phyloP scores from a whole-genome alignment of 768 basidiomycete species.

The Leccinellum albellum region DNA sequence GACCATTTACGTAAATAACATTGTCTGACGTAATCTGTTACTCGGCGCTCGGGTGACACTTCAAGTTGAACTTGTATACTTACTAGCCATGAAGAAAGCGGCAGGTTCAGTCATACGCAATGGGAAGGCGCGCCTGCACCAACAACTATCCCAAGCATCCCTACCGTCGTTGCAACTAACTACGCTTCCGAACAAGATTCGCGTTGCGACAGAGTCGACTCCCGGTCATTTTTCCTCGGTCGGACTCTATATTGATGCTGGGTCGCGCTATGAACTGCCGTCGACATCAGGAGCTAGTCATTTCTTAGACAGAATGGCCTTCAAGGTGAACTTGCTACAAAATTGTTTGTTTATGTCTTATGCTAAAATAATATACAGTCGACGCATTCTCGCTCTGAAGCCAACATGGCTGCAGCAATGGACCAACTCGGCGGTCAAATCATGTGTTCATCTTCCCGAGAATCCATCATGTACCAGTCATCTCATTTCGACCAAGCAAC shows the following conservation, averaged over 20 bases:
- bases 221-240: slow-evolving; percentile 94
- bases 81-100: slow-evolving; percentile 39
- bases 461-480: slow-evolving; percentile 97
- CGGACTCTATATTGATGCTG: slow-evolving; percentile 92
- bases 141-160: slow-evolving; percentile 26
- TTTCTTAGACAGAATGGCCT: slow-evolving; percentile 93
- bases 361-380: slow-evolving; percentile 44
- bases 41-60: not conserved
- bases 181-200: slow-evolving; percentile 84
- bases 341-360: slow-evolving; percentile 1
- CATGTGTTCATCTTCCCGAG: slow-evolving; percentile 83
- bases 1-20: not conserved
- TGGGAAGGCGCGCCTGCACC: slow-evolving; percentile 25
- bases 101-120: slow-evolving; percentile 37
- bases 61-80: not conserved
- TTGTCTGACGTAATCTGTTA: slow-evolving; percentile 2
- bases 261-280: slow-evolving; percentile 80
- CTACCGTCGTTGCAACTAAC: slow-evolving; percentile 58
- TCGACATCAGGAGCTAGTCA: slow-evolving; percentile 79
- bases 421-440: slow-evolving; percentile 89
- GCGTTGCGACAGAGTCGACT: slow-evolving; percentile 86
- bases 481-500: slow-evolving; percentile 86
- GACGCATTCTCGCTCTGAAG: slow-evolving; percentile 65
- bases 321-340: slow-evolving; percentile 62
- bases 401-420: slow-evolving; percentile 77